phyloP scores from a whole-genome alignment of 1,139 yeast genomes.

The Candida sojae region DNA sequence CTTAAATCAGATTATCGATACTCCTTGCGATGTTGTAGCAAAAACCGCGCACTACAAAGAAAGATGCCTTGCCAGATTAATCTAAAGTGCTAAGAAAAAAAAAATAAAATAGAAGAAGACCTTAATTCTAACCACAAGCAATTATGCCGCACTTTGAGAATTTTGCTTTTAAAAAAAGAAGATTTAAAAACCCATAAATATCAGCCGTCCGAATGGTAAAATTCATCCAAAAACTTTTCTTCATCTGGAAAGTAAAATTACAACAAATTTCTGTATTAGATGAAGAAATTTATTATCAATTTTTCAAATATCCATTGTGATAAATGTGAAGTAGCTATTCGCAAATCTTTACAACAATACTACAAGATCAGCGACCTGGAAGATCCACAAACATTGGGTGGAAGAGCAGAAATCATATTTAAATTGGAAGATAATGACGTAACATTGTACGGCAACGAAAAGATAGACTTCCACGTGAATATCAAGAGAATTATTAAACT shows the following conservation, averaged over 20 bases:
- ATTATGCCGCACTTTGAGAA: no score
- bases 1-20: no score
- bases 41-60: no score
- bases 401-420: conserved; percentile 16
- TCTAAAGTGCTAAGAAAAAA: no score
- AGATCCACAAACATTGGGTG: conserved; percentile 6
- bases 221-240: no score
- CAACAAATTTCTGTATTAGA: conserved; percentile 7
- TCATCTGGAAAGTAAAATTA: background rate
- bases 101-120: no score
- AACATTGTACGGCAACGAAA: conserved; percentile 19
- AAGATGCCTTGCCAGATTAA: no score
- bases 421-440: conserved; percentile 21
- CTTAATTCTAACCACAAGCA: no score
- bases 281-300: conserved; percentile 30
- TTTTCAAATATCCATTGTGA: conserved; percentile 54
- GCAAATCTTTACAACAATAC: conserved; percentile 15
- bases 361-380: conserved; percentile 19
- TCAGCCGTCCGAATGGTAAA: no score
- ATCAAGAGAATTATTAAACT: conserved; percentile 25
- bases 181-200: no score
- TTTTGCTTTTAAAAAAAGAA: no score
- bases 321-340: conserved; percentile 45
- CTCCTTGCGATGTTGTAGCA: no score
- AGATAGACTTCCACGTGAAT: conserved; percentile 13